Evolutionary conservation across 1,284 basidiomycete genomes (phyloP).

Genomic region (Microbotryum intermedium): DNA sequence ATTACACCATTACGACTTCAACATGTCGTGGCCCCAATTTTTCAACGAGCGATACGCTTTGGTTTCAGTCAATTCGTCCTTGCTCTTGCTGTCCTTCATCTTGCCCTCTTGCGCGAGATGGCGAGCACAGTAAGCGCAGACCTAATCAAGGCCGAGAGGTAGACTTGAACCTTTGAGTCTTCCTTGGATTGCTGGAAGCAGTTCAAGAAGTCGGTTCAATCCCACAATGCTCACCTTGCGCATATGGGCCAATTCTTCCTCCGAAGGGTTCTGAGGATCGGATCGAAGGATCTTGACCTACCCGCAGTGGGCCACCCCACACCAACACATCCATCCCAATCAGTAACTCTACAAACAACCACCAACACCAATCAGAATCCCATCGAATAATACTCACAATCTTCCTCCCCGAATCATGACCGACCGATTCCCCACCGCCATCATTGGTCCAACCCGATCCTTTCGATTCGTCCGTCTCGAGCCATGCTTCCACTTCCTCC

Average conservation of each 20-base stretch:
- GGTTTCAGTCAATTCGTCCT: conserved; percentile 31
- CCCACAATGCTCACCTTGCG: conserved; percentile 34
- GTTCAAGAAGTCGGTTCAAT: too few relatives aligned
- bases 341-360: conserved; percentile 29
- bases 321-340: too few relatives aligned
- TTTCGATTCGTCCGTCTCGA: conserved; percentile 33
- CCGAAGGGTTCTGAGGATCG: conserved; percentile 34
- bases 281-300: neutral
- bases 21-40: conserved; percentile 24
- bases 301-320: too few relatives aligned
- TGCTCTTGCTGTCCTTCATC: conserved; percentile 3
- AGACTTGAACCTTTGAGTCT: neutral
- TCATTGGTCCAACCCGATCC: conserved; percentile 29
- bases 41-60: conserved; percentile 20
- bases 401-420: conserved; percentile 30
- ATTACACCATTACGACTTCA: neutral
- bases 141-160: neutral
- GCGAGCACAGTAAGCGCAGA: conserved; percentile 38
- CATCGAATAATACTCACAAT: conserved; percentile 5
- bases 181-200: too few relatives aligned
- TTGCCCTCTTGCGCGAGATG: conserved; percentile 35
- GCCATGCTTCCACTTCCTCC: conserved; percentile 35
- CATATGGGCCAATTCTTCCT: conserved; percentile 38
- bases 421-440: conserved; percentile 31
- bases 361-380: conserved; percentile 8